Evolutionary conservation across 2,329 filamentous ascomycete species (phyloP), one percentile per base, ranked within the genome.

Genomic region (Pyricularia grisea): DNA sequence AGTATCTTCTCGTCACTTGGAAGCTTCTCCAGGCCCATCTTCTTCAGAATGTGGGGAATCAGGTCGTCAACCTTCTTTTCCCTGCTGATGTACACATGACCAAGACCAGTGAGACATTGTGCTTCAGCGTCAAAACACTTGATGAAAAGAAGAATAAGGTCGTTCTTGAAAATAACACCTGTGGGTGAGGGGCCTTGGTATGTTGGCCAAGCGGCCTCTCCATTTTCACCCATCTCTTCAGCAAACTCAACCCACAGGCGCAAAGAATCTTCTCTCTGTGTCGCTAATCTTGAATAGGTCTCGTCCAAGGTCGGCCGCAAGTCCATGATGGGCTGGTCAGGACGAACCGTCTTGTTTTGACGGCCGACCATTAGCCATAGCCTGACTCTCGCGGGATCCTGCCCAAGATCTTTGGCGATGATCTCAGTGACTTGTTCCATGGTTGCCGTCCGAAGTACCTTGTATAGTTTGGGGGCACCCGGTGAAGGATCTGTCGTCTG

Each of bases 291-390:
- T 14, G 78, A 76, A 72, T 82, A 87, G 0, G 82, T 81, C 70
- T 97, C 93, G 73, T 94, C 92, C 17, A 95, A 82, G 0, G 89
- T 94, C 77, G 92, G 90, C 5, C 90, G 85, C 1, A 88, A 81
- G 75, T 97, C 93, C 77, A 87, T 87, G 66, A 99, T 88, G 0
- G 93, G 92, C 70, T 92, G 90, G 76, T 99, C 95, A 0, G 96
- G 95, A 23, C 95, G 88, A 55, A 93, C 90, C 0, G 95, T 99
- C 79, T 97, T 97, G 77, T 99, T 99, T 78, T 99, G 95, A 12
- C 95, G 90, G 76, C 97, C 98, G 1, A 99, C 95, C 94, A 99
- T 97, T 68, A 93, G 88, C 96, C 95, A 99, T 23, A 97, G 86
- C 27, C 95, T 88, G 28, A 98, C 80, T 71, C 87, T 86, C 69